Evolutionary conservation across 345 rosid genomes (phyloP).

Genomic region (Salix arbutifolia): DNA sequence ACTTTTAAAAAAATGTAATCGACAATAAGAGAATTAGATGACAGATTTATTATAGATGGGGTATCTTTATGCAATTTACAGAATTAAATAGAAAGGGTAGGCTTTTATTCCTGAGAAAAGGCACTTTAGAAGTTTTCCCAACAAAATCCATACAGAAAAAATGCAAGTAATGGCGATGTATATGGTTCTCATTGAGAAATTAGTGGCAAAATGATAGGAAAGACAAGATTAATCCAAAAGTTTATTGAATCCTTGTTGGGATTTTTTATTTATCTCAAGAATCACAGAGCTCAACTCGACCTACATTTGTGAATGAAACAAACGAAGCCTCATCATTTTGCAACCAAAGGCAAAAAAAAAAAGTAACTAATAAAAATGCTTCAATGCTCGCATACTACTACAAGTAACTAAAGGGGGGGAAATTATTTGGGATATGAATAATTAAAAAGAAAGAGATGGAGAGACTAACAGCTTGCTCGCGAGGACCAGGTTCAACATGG

Average conservation of each 20-base stretch:
- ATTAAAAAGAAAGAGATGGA: neutral
- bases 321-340: too few species aligned
- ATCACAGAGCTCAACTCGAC: neutral
- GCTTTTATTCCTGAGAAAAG: neutral
- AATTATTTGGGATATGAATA: neutral
- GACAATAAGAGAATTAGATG: too few species aligned
- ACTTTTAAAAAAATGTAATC: too few species aligned
- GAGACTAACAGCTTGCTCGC: conserved; percentile 82
- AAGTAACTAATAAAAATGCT: neutral
- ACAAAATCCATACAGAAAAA: neutral
- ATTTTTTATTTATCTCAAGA: neutral
- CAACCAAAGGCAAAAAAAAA: too few species aligned
- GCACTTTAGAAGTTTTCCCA: neutral
- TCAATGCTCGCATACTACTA: too few species aligned
- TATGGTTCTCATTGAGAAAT: neutral
- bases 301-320: neutral
- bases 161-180: neutral
- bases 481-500: conserved; percentile 75
- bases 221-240: neutral
- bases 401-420: too few species aligned
- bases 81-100: neutral
- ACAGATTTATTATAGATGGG: neutral
- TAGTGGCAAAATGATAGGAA: neutral
- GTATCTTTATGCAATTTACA: neutral
- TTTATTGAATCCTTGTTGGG: neutral